phyloP scores from a whole-genome alignment of 129 eudicot species.

The Apium graveolens region DNA sequence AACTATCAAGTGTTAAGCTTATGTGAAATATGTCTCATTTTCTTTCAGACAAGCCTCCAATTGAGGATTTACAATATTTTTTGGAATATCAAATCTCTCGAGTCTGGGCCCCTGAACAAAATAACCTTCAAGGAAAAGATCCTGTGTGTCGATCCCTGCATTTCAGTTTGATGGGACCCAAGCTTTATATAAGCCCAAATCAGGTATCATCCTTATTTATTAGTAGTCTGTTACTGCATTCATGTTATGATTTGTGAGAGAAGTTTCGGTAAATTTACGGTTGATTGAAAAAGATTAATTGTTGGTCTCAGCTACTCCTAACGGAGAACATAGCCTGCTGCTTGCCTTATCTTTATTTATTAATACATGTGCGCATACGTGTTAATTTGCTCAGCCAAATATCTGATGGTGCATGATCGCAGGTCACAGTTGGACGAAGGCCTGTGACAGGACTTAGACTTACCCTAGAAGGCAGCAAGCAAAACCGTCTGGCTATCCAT shows the following conservation, averaged over 20 bases:
- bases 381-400: neutral
- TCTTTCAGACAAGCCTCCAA: slow-evolving; percentile 78
- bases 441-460: slow-evolving; percentile 87
- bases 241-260: neutral
- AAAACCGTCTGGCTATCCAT: slow-evolving; percentile 67
- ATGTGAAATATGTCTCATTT: neutral
- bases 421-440: slow-evolving; percentile 89
- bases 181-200: slow-evolving; percentile 80
- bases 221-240: neutral
- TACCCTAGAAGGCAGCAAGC: slow-evolving; percentile 69
- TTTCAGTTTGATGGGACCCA: slow-evolving; percentile 95
- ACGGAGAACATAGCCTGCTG: neutral
- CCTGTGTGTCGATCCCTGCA: slow-evolving; percentile 84
- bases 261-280: neutral
- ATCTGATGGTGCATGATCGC: slow-evolving; percentile 8
- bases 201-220: slow-evolving; percentile 43
- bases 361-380: neutral
- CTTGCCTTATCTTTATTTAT: neutral
- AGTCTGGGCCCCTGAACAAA: slow-evolving; percentile 91
- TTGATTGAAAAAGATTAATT: neutral
- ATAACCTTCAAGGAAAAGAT: slow-evolving; percentile 76
- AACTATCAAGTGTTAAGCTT: neutral
- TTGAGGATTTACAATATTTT: slow-evolving; percentile 87
- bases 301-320: neutral
- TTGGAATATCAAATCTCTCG: slow-evolving; percentile 84